Conservation (phyloP, 179 eudicot genomes). For the Silene coronaria region DNA sequence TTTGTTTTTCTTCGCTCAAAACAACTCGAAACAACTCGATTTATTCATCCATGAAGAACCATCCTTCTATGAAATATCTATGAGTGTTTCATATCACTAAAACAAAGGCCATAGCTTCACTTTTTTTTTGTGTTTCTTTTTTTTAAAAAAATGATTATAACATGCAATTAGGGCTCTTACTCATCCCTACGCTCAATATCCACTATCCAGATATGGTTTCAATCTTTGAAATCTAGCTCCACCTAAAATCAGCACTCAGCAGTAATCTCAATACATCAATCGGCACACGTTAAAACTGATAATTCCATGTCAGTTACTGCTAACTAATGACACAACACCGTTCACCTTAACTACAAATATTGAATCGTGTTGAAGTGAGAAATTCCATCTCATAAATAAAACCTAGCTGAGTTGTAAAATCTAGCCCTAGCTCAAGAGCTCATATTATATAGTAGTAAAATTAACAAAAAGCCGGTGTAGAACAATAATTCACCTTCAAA, state of each 20-base stretch:
- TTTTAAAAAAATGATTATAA: too few species aligned
- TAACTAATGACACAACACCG: background rate
- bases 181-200: too few species aligned
- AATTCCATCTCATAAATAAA: background rate
- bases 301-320: background rate
- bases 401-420: background rate
- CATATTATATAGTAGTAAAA: background rate
- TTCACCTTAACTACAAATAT: background rate
- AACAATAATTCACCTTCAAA: conserved; percentile 39
- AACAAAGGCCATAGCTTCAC: too few species aligned
- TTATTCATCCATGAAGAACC: background rate
- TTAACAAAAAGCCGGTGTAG: background rate
- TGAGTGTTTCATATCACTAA: too few species aligned
- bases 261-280: background rate
- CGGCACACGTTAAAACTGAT: background rate
- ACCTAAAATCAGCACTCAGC: background rate
- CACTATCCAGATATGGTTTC: too few species aligned
- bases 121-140: too few species aligned
- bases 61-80: background rate
- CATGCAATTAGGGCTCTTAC: too few species aligned
- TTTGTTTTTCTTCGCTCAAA: background rate
- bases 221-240: background rate
- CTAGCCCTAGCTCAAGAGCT: background rate
- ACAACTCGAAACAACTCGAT: background rate
- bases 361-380: too few species aligned